These are phyloP conservation scores for Solanum sejunctum DNA, from an alignment of 257 asterid species.

Conservation along the genomic window DNA sequence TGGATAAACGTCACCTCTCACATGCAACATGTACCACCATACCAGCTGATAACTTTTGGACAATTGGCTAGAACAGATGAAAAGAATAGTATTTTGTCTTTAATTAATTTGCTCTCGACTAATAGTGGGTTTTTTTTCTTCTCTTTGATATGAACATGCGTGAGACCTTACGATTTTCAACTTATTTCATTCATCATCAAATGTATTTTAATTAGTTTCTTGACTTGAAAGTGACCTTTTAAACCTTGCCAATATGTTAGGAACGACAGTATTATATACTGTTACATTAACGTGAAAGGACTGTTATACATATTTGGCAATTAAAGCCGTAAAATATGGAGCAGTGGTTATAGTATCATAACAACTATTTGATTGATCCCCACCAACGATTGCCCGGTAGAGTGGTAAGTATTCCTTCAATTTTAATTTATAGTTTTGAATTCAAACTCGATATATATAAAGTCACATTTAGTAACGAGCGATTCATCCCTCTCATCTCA, in stretches of 20 bases:
- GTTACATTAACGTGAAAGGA: neutral
- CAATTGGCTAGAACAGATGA: neutral
- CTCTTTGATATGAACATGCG: neutral
- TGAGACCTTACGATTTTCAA: neutral
- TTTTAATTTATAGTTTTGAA: neutral
- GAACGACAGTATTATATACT: neutral
- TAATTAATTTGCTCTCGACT: neutral
- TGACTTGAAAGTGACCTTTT: neutral
- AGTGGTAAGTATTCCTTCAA: neutral
- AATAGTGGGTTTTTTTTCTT: neutral
- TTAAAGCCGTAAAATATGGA: neutral
- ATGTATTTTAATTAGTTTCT: neutral
- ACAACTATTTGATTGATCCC: neutral
- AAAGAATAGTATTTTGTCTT: neutral
- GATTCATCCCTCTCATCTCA: too few species aligned
- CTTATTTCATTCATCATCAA: neutral
- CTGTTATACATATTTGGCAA: neutral
- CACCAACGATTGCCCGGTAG: neutral
- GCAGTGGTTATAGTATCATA: neutral
- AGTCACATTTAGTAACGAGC: too few species aligned
- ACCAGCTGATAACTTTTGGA: neutral
- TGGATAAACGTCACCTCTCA: neutral
- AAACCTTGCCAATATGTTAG: neutral
- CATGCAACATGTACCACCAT: accelerated
- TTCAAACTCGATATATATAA: too few species aligned